Conservation (phyloP, 2,329 filamentous ascomycete species). For the Pseudogymnoascus verrucosus region DNA sequence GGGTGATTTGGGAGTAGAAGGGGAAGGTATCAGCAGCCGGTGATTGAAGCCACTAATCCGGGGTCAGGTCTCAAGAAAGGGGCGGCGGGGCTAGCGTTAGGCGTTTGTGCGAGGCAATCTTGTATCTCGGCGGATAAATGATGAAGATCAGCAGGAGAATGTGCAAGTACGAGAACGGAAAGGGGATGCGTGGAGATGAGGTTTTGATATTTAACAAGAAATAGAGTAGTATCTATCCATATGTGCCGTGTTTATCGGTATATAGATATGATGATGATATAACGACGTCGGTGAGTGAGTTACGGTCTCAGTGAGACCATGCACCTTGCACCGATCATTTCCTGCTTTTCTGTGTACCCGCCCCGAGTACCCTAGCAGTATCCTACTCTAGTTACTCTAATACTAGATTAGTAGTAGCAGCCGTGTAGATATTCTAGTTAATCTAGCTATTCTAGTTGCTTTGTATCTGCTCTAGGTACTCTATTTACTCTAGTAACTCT, state of each 20-base stretch:
- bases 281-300: background rate
- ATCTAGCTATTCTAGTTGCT: no score
- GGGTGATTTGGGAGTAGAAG: conserved; percentile 1
- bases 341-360: background rate
- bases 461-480: no score
- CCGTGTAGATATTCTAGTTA: background rate
- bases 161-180: background rate
- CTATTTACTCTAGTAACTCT: background rate
- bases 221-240: background rate
- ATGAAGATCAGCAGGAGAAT: conserved; percentile 2
- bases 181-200: background rate
- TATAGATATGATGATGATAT: background rate
- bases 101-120: conserved; percentile 7
- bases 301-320: conserved; percentile 2
- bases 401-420: background rate
- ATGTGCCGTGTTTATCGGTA: background rate
- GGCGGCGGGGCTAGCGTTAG: conserved; percentile 7
- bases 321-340: conserved; percentile 7
- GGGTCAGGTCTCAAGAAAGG: conserved; percentile 8
- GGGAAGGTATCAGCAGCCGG: conserved; percentile 4
- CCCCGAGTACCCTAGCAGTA: background rate
- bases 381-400: background rate
- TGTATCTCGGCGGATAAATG: conserved; percentile 6
- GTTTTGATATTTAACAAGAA: background rate
- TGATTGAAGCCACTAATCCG: conserved; percentile 9